Evolutionary conservation across 129 eudicot species (phyloP).

Genomic region (Tanacetum coccineum): DNA sequence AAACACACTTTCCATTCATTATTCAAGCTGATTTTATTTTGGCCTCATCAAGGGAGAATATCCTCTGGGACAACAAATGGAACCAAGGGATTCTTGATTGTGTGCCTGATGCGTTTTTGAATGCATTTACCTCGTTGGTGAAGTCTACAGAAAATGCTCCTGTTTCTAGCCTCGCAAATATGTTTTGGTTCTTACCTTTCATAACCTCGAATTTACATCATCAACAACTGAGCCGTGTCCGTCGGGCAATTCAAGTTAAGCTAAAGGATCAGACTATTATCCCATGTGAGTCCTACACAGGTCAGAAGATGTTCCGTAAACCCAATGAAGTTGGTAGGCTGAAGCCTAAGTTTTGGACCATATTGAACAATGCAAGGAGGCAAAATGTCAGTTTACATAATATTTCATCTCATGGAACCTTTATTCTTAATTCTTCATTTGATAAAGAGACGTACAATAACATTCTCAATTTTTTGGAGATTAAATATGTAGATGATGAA

Average conservation of each 20-base stretch:
- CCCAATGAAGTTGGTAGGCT: slow-evolving; percentile 51
- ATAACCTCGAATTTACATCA: slow-evolving; percentile 6
- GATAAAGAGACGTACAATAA: slow-evolving; percentile 27
- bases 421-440: slow-evolving; percentile 36
- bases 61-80: slow-evolving; percentile 52
- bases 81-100: slow-evolving; percentile 54
- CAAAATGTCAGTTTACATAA: slow-evolving; percentile 29
- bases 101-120: slow-evolving; percentile 39
- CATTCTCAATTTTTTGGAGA: slow-evolving; percentile 34
- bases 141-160: slow-evolving; percentile 33
- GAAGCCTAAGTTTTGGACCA: slow-evolving; percentile 37
- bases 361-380: slow-evolving; percentile 28
- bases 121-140: slow-evolving; percentile 47
- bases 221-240: slow-evolving; percentile 29
- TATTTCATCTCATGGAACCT: slow-evolving; percentile 42
- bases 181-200: slow-evolving; percentile 44
- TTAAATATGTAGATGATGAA: slow-evolving; percentile 31
- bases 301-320: slow-evolving; percentile 39
- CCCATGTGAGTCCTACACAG: slow-evolving; percentile 44
- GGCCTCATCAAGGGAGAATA: slow-evolving; percentile 52
- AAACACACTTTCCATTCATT: slow-evolving; percentile 54
- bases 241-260: slow-evolving; percentile 34
- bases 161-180: slow-evolving; percentile 23
- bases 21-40: slow-evolving; percentile 59
- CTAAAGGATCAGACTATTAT: slow-evolving; percentile 34